Percentiles rank a stretch among this genome's conserved stretches.
Evolutionary conservation across 805 yeast species (phyloP).

Genomic region (Yamadazyma endophytica): DNA sequence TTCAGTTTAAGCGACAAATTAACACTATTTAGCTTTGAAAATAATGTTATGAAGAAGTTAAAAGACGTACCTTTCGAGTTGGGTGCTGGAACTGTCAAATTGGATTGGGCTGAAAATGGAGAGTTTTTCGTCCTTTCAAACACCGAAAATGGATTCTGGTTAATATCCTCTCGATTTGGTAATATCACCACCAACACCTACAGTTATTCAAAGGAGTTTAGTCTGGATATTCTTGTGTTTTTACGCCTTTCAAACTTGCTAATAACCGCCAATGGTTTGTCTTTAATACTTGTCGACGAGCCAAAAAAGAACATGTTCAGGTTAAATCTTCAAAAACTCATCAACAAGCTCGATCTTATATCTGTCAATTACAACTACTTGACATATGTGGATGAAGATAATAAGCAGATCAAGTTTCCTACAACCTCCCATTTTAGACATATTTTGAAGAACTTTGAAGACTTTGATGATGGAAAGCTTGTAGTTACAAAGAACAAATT

Average conservation of each 20-base stretch:
- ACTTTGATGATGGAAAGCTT: slow-evolving; percentile 22
- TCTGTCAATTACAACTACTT: slow-evolving; percentile 25
- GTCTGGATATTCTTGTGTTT: slow-evolving; percentile 16
- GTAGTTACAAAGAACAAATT: slow-evolving; percentile 16
- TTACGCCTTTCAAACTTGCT: slow-evolving; percentile 19
- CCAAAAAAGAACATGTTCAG: slow-evolving; percentile 15
- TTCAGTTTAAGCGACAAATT: slow-evolving; percentile 2
- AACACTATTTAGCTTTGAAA: slow-evolving; percentile 8
- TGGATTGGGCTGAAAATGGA: slow-evolving; percentile 35
- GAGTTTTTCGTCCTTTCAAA: slow-evolving; percentile 22
- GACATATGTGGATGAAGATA: slow-evolving; percentile 15
- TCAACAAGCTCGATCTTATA: slow-evolving; percentile 11
- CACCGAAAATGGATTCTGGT: slow-evolving; percentile 22
- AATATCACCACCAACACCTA: slow-evolving; percentile 23
- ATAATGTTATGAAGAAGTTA: slow-evolving; percentile 7
- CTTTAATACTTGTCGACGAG: slow-evolving; percentile 12
- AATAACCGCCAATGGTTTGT: slow-evolving; percentile 6
- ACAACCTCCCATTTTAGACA: slow-evolving; percentile 26
- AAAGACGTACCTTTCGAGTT: slow-evolving; percentile 8
- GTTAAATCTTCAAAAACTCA: slow-evolving; percentile 16
- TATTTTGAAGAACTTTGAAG: slow-evolving; percentile 18
- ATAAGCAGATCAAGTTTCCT: slow-evolving; percentile 23
- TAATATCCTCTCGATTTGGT: slow-evolving; percentile 32
- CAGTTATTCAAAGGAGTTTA: slow-evolving; percentile 18
- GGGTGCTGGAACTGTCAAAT: not conserved